Conservation (phyloP, 2,329 filamentous ascomycete genomes). For the Colletotrichum eremochloae region DNA sequence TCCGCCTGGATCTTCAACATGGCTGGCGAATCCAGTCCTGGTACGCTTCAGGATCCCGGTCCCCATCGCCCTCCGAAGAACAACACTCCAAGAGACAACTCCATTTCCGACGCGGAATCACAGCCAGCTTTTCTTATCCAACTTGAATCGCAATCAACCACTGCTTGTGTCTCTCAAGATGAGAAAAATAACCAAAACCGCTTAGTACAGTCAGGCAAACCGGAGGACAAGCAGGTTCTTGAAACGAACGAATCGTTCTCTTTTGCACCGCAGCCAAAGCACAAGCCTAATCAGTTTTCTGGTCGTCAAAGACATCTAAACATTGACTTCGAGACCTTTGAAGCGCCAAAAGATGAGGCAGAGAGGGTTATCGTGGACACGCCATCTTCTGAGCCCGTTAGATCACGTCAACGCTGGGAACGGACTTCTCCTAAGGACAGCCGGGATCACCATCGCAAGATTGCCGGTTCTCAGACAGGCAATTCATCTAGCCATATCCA, state of each 20-base stretch:
- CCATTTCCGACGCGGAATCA: not conserved
- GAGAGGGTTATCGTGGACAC: not conserved
- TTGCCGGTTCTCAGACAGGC: not conserved
- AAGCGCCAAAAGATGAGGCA: not conserved
- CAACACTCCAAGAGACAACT: not conserved
- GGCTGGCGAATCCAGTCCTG: slow-evolving; percentile 7
- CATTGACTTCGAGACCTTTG: slow-evolving; percentile 3
- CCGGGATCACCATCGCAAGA: not conserved
- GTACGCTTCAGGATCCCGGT: not conserved
- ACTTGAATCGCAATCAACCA: not conserved
- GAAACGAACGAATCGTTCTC: not conserved
- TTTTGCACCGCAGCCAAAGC: slow-evolving; percentile 23
- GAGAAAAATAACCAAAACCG: not conserved
- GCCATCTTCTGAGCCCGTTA: not conserved
- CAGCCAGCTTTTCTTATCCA: not conserved
- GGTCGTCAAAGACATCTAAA: slow-evolving; percentile 10
- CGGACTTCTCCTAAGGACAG: too few species aligned
- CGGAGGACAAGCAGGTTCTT: not conserved
- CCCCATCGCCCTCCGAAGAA: not conserved
- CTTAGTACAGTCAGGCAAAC: not conserved
- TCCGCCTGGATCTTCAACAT: not conserved
- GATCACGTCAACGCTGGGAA: not conserved
- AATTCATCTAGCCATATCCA: not conserved
- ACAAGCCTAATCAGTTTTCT: slow-evolving; percentile 31
- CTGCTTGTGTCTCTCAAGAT: not conserved